Conservation (phyloP, 805 yeast species). For the Kluyveromyces nonfermentans region DNA sequence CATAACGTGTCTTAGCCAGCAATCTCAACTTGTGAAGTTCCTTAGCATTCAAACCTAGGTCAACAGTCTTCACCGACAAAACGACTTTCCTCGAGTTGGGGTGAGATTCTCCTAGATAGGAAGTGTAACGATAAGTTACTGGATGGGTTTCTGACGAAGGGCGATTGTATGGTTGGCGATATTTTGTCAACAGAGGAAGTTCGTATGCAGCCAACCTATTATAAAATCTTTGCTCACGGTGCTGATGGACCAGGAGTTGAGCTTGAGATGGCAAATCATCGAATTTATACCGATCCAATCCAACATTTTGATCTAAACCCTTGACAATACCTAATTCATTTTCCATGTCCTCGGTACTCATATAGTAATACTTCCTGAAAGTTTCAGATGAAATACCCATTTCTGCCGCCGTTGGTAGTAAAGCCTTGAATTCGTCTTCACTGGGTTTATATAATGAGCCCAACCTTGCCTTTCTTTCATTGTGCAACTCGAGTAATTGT, state of each 20-base stretch:
- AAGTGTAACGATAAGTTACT: slow-evolving; percentile 59
- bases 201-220: slow-evolving; percentile 86
- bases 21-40: slow-evolving; percentile 69
- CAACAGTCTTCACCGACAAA: slow-evolving; percentile 42
- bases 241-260: slow-evolving; percentile 60
- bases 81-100: slow-evolving; percentile 54
- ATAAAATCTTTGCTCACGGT: slow-evolving; percentile 65
- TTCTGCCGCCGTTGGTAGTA: slow-evolving; percentile 38
- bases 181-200: slow-evolving; percentile 73
- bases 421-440: slow-evolving; percentile 47
- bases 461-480: slow-evolving; percentile 44
- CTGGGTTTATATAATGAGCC: slow-evolving; percentile 43
- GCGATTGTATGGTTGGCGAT: slow-evolving; percentile 58
- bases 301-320: slow-evolving; percentile 31
- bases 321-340: slow-evolving; percentile 30
- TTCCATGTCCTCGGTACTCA: slow-evolving; percentile 35
- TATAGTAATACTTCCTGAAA: slow-evolving; percentile 31
- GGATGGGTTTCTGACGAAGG: slow-evolving; percentile 38
- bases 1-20: slow-evolving; percentile 70
- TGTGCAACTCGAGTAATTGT: slow-evolving; percentile 50
- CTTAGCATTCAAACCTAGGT: slow-evolving; percentile 42
- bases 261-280: slow-evolving; percentile 65
- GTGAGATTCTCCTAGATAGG: slow-evolving; percentile 62
- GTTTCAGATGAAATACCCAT: slow-evolving; percentile 32
- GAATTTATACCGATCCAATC: slow-evolving; percentile 38